These are phyloP conservation scores for Cicer arietinum DNA, from an alignment of 306 rosid species.

Conservation along the genomic window DNA sequence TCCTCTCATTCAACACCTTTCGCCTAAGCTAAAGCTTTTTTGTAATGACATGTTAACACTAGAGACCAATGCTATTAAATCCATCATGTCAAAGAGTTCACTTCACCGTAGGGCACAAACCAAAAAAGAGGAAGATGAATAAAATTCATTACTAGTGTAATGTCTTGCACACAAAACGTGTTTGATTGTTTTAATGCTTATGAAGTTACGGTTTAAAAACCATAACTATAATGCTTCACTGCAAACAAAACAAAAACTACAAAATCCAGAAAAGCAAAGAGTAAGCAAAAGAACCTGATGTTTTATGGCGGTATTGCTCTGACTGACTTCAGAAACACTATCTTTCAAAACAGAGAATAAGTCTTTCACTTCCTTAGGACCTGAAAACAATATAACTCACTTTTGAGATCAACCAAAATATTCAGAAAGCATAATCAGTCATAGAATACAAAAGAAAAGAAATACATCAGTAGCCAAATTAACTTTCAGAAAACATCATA, in stretches of 20 bases:
- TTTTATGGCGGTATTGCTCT: slow-evolving; percentile 57
- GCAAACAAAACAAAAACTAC: not conserved
- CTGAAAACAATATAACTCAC: slow-evolving; percentile 56
- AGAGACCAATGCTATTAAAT: slow-evolving; percentile 19
- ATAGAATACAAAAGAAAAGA: slow-evolving; percentile 29
- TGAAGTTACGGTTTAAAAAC: slow-evolving; percentile 1
- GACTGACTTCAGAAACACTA: slow-evolving; percentile 67
- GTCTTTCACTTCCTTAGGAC: slow-evolving; percentile 81
- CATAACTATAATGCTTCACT: slow-evolving; percentile 25
- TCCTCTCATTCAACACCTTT: not conserved
- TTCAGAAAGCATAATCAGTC: slow-evolving; percentile 27
- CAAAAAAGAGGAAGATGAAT: slow-evolving; percentile 16
- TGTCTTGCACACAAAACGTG: slow-evolving; percentile 1
- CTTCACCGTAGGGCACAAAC: slow-evolving; percentile 39
- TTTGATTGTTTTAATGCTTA: slow-evolving; percentile 16
- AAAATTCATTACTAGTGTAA: slow-evolving; percentile 4
- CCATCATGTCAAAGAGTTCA: slow-evolving; percentile 24
- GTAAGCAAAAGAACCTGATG: slow-evolving; percentile 63
- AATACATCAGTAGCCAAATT: slow-evolving; percentile 37
- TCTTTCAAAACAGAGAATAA: slow-evolving; percentile 75
- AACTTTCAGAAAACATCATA: slow-evolving; percentile 26
- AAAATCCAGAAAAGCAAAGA: slow-evolving; percentile 31
- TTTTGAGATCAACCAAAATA: slow-evolving; percentile 27
- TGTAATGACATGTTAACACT: slow-evolving; percentile 29
- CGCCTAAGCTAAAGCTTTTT: slow-evolving; percentile 24